Evolutionary conservation across 768 basidiomycete genomes (phyloP).

Genomic region (Agrocybe praecox): DNA sequence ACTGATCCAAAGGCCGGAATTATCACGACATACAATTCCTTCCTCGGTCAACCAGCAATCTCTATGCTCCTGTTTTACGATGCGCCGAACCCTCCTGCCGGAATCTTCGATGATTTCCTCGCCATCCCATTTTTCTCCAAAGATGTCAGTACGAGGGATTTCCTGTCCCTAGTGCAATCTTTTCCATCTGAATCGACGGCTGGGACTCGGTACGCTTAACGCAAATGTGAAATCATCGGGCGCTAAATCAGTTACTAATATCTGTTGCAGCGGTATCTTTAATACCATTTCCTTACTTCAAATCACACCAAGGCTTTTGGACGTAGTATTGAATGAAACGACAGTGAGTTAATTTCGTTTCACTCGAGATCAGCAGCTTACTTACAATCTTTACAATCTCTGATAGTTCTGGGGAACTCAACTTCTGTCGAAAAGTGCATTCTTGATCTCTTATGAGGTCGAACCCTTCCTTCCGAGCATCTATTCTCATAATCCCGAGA

Average conservation of each 20-base stretch:
- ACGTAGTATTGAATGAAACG: conserved; percentile 45
- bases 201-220: conserved; percentile 20
- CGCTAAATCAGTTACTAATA: not conserved
- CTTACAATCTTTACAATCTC: not conserved
- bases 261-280: conserved; percentile 30
- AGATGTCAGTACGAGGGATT: conserved; percentile 42
- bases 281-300: conserved; percentile 42
- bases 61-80: conserved; percentile 58
- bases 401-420: conserved; percentile 41
- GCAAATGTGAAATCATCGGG: no score
- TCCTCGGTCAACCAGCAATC: conserved; percentile 26
- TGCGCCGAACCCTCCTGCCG: conserved; percentile 47
- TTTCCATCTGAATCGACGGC: conserved; percentile 36
- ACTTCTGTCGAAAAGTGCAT: conserved; percentile 27
- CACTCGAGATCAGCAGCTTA: not conserved
- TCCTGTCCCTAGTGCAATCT: conserved; percentile 39
- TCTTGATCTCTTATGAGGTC: conserved; percentile 42
- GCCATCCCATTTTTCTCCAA: conserved; percentile 39
- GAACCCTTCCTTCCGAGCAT: conserved; percentile 48
- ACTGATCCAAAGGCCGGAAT: conserved; percentile 55
- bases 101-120: conserved; percentile 55
- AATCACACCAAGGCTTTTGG: conserved; percentile 36
- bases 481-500: conserved; percentile 35
- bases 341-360: conserved; percentile 27
- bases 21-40: conserved; percentile 46